Base-by-base conservation (phyloP, 1,284 basidiomycete species). In the Xerocomus amazonicus region DNA sequence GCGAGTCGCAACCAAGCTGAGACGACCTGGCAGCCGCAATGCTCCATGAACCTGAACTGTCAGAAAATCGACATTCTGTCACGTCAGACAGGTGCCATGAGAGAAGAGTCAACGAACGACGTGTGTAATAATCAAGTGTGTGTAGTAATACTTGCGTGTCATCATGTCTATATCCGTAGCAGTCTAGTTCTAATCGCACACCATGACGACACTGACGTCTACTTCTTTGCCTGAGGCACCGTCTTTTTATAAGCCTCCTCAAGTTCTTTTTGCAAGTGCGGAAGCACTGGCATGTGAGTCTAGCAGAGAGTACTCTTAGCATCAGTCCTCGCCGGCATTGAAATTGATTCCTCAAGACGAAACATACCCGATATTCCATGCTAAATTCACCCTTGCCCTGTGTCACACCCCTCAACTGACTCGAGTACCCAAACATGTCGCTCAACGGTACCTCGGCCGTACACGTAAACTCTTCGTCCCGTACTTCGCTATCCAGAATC, bases 371-470 rank as follows among this genome's bases (percentile, higher is more conserved):
- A 72, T 96, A 97, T 70, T 96, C 93, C 94, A 97, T 97, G 56
- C 89, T 91, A 66, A 95, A 96, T 72, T 94, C 91, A 54, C 84
- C 93, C 75, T 97, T 97, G 63, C 94, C 93, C 73, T 99, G 96
- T 0, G 96, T 99, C 56, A 86, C 83, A 6, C 96, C 96, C 53
- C 97, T 84, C 45, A 99, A 75, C 60, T 91, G 88, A 63, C 84
- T 91, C 27, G 92, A 94, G 68, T 96, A 99, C 29, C 96, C 96
- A 68, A 99, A 99, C 97, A 99, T 99, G 65, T 99, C 96, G 70
- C 96, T 98, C 69, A 99, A 71, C 9, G 91, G 87, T 13, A 99
- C 95, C 67, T 98, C 96, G 27, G 93, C 93, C 19, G 81, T 79
- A 49, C 90, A 81, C 2, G 92, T 94, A 65, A 99, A 98, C 73